Base-by-base conservation (phyloP, 139 green algal genomes). In the Raphidocelis subcapitata region DNA sequence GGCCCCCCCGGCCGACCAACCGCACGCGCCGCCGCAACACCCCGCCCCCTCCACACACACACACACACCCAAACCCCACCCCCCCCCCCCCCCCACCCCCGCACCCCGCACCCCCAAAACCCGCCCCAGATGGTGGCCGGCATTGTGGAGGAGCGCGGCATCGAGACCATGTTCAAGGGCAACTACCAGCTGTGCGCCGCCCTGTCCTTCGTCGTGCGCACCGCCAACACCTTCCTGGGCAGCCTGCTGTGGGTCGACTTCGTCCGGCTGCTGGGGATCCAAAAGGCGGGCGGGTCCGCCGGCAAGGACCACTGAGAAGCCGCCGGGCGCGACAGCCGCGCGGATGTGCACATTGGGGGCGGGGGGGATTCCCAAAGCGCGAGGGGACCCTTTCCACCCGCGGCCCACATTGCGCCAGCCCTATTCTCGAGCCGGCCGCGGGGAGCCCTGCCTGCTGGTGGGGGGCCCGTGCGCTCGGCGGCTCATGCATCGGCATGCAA, bases 191-290 rank as follows among this genome's bases (percentile, higher is more conserved):
- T 95, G 54, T 93, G 91, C 76, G 73, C 82, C 41, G 67, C 80
- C n/a, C 82, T 97, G 18, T 92, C 90, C 41, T 93, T 97, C 52
- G 67, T 93, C 2, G 79, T 96, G 35, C 82, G 93, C 64, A 97
- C 90, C 1, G 79, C 55, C 67, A 97, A 97, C 84, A 97, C 92
- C 3, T 97, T 95, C 79, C 52, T 97, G 33, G 93, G 91, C 36
- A 94, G 84, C 14, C 84, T 98, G 49, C 82, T 98, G 74, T 98
- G 92, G 95, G 93, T 97, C 37, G 93, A 97, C 71, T 97, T 90
- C 65, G 67, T 94, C n/a, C 79, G 87, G 10, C 67, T 96, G 35
- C 67, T 92, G 49, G 90, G 92, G 44, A 64, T 95, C 72, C 92
- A 95, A 81, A 76, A 76, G 72, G 36, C 24, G 15, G 55, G 36